Evolutionary conservation across 345 rosid species (phyloP).

Genomic region (Carallia pectinifolia): DNA sequence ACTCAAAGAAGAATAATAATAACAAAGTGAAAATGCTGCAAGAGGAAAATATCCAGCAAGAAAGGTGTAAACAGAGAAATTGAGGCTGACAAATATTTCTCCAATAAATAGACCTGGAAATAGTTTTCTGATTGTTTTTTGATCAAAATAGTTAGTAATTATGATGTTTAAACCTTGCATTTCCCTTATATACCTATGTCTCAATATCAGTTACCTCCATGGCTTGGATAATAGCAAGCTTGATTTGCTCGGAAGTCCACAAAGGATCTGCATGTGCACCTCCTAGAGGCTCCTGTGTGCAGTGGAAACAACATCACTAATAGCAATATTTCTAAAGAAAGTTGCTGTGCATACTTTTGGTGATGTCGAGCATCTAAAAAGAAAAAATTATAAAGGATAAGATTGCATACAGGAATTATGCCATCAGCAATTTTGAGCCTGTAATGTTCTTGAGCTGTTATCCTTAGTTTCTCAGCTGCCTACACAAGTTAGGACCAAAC

Average conservation of each 20-base stretch:
- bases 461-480: constrained; percentile 34
- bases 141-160: no score
- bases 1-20: no score
- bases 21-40: no score
- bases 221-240: constrained; percentile 16
- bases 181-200: no score
- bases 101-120: no score
- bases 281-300: constrained; percentile 19
- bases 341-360: background rate
- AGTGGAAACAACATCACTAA: background rate
- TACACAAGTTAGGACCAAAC: background rate
- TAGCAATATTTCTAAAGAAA: background rate
- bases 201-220: constrained; percentile 14
- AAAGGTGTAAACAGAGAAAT: no score
- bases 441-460: constrained; percentile 37
- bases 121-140: no score
- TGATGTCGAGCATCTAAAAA: background rate
- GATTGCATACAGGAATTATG: constrained; percentile 27
- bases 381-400: background rate
- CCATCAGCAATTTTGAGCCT: constrained; percentile 31
- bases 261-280: constrained; percentile 26
- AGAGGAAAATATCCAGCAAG: no score
- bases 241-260: constrained; percentile 26
- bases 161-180: no score
- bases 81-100: no score